phyloP scores from a whole-genome alignment of 2,329 filamentous ascomycete genomes.

The Apiospora aurea region DNA sequence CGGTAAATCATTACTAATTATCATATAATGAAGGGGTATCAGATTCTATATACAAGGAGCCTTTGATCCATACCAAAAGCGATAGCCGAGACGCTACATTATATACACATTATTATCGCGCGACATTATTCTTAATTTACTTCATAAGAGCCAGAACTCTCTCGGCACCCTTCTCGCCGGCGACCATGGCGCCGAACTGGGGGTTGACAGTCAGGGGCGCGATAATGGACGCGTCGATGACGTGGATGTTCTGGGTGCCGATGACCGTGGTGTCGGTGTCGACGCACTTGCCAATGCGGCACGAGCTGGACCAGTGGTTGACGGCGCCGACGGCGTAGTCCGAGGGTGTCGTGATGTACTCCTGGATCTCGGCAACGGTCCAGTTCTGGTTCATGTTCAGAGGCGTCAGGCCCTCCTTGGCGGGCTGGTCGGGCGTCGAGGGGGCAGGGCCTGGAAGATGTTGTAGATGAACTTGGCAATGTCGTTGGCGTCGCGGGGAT shows the following conservation, averaged over 20 bases:
- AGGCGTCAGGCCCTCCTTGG: constrained; percentile 50
- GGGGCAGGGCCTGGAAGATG: constrained; percentile 53
- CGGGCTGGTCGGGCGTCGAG: constrained; percentile 37
- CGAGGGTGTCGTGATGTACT: constrained; percentile 56
- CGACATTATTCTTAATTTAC: background rate
- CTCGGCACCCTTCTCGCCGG: constrained; percentile 58
- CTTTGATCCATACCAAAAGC: background rate
- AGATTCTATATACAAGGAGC: constrained; percentile 15
- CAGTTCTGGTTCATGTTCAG: constrained; percentile 55
- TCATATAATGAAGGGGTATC: constrained; percentile 6
- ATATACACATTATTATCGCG: background rate
- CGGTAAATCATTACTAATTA: background rate
- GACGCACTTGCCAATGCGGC: constrained; percentile 57
- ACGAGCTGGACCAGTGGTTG: constrained; percentile 62
- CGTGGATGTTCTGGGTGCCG: constrained; percentile 57
- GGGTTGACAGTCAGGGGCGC: constrained; percentile 61
- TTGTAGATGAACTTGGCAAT: constrained; percentile 58
- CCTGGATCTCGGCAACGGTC: constrained; percentile 54
- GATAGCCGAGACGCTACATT: background rate
- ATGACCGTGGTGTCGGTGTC: constrained; percentile 54
- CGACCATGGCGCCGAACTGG: constrained; percentile 61
- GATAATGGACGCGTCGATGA: constrained; percentile 58
- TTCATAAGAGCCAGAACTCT: constrained; percentile 45
- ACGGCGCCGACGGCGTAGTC: constrained; percentile 57
- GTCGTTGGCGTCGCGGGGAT: constrained; percentile 54